Evolutionary conservation across 441 rosid species (phyloP).

Genomic region (Isatis lusitanica): DNA sequence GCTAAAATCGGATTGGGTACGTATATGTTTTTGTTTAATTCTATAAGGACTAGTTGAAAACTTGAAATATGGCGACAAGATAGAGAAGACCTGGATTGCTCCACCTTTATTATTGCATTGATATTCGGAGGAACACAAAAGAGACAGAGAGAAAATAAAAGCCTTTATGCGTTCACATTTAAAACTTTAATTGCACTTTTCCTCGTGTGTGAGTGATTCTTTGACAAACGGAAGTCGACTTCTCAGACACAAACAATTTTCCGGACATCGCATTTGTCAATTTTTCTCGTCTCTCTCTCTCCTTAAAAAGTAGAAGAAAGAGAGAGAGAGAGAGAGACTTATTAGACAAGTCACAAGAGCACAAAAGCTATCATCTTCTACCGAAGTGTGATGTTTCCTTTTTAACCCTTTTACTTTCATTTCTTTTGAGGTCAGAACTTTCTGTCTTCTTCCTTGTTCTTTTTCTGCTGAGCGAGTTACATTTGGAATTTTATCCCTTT

Average conservation of each 20-base stretch:
- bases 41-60: too few species aligned
- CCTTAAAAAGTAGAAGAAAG: background rate
- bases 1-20: background rate
- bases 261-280: constrained; percentile 25
- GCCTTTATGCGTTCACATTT: constrained; percentile 18
- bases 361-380: constrained; percentile 35
- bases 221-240: constrained; percentile 32
- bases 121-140: constrained; percentile 1
- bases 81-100: too few species aligned
- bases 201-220: constrained; percentile 29
- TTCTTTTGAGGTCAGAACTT: constrained; percentile 31
- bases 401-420: constrained; percentile 26
- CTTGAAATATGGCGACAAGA: too few species aligned
- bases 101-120: constrained; percentile 13
- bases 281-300: background rate
- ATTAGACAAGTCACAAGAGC: constrained; percentile 43
- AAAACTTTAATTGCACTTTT: background rate
- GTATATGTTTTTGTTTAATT: too few species aligned
- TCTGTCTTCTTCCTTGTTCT: constrained; percentile 17
- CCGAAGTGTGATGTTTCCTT: constrained; percentile 58
- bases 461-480: constrained; percentile 24
- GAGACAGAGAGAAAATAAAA: background rate
- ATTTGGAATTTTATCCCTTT: constrained; percentile 27
- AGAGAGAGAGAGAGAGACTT: constrained; percentile 18
- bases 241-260: constrained; percentile 28